These are phyloP conservation scores for Bruguiera parviflora DNA, from an alignment of 345 rosid species.

Conservation along the genomic window DNA sequence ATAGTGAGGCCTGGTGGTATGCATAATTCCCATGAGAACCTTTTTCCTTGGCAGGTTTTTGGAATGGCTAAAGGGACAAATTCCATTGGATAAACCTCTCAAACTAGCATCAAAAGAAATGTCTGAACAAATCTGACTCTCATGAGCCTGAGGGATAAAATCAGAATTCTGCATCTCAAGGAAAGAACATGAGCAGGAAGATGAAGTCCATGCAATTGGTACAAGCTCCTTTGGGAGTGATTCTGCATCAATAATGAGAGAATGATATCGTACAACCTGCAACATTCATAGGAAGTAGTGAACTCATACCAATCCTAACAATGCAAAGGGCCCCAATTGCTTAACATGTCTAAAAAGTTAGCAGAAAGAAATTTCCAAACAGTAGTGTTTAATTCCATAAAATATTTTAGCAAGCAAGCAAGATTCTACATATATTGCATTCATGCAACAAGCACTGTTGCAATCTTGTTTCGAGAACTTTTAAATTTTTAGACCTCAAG, in stretches of 20 bases:
- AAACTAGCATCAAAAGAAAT: conserved; percentile 28
- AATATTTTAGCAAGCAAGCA: not conserved
- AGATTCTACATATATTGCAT: not conserved
- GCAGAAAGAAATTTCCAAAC: not conserved
- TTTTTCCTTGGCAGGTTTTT: conserved; percentile 30
- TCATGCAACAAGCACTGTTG: not conserved
- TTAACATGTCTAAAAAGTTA: not conserved
- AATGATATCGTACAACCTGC: conserved; percentile 96
- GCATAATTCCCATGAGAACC: conserved; percentile 87
- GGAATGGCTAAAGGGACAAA: conserved; percentile 27
- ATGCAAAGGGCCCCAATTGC: not conserved
- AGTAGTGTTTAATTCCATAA: not conserved
- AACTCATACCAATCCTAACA: not conserved
- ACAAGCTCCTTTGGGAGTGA: conserved; percentile 77
- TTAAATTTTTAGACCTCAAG: not conserved
- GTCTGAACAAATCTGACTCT: conserved; percentile 21
- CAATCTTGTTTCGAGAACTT: not conserved
- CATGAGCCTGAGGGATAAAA: conserved; percentile 26
- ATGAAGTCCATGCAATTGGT: conserved; percentile 85
- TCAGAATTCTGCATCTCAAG: conserved; percentile 36
- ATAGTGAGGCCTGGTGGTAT: conserved; percentile 82
- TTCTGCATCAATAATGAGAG: conserved; percentile 70
- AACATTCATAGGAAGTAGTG: not conserved
- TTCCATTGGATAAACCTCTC: conserved; percentile 27
- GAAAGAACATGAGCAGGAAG: conserved; percentile 49